A percentile compares a stretch with the other conserved stretches of the same genome.
Conservation (phyloP, 1,284 basidiomycete species). For the Vanrija pseudolonga region DNA sequence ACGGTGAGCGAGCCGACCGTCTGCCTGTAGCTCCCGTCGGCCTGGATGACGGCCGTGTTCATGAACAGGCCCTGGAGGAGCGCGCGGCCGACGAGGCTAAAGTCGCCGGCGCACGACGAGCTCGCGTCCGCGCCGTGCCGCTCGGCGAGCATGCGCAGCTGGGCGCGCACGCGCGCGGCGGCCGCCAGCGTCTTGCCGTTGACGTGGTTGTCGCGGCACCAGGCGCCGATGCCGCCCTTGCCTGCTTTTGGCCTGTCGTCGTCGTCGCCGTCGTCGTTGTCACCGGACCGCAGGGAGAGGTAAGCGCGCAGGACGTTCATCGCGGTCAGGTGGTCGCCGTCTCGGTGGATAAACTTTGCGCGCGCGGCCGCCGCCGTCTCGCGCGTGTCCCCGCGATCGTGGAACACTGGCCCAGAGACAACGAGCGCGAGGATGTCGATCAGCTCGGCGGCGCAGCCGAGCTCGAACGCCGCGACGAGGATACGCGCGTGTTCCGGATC, state of each 20-base stretch:
- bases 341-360: conserved; percentile 71
- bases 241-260: conserved; percentile 24
- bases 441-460: conserved; percentile 68
- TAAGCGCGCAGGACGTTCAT: conserved; percentile 83
- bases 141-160: conserved; percentile 68
- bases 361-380: conserved; percentile 66
- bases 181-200: conserved; percentile 84
- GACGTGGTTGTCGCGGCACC: conserved; percentile 78
- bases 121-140: conserved; percentile 61
- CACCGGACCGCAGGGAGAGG: conserved; percentile 38
- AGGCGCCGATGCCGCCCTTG: conserved; percentile 57
- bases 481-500: conserved; percentile 76
- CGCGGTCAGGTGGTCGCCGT: conserved; percentile 86
- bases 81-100: conserved; percentile 61
- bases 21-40: conserved; percentile 79
- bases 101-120: conserved; percentile 58
- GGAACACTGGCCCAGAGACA: conserved; percentile 65
- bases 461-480: conserved; percentile 66
- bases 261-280: conserved; percentile 1
- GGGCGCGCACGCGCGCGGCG: conserved; percentile 73
- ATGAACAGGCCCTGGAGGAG: conserved; percentile 72
- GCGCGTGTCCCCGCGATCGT: conserved; percentile 59
- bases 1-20: conserved; percentile 68
- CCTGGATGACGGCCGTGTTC: conserved; percentile 76
- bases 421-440: conserved; percentile 75